Percentiles rank a stretch among this genome's conserved stretches.
Conservation (phyloP, 345 rosid genomes). For the Citrus cavaleriei region DNA sequence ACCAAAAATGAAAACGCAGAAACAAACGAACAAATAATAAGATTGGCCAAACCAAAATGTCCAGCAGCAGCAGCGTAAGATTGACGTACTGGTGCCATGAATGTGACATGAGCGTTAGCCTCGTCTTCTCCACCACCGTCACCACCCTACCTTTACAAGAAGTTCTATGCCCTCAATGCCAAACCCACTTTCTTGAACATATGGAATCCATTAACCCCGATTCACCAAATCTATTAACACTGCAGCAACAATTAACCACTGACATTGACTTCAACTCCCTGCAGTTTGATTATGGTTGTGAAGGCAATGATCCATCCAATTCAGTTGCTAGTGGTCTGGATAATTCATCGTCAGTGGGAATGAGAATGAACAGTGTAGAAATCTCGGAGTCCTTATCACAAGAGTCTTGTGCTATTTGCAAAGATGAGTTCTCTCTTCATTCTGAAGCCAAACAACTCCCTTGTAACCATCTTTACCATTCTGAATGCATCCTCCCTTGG, state of each 20-base stretch:
- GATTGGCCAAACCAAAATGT: slow-evolving; percentile 11
- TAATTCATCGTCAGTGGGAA: not conserved
- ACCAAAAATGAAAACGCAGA: not conserved
- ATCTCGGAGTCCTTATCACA: slow-evolving; percentile 7
- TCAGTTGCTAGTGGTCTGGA: not conserved
- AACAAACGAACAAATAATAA: not conserved
- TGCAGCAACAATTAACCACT: not conserved
- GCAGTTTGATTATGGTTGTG: not conserved
- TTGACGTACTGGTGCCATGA: slow-evolving; percentile 61
- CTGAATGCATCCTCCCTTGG: slow-evolving; percentile 59
- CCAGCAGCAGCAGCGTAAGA: slow-evolving; percentile 16
- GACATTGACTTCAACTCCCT: not conserved
- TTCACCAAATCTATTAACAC: not conserved
- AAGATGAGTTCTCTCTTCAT: slow-evolving; percentile 38
- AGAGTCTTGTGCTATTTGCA: slow-evolving; percentile 44
- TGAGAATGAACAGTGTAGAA: not conserved
- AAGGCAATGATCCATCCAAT: not conserved
- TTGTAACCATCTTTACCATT: slow-evolving; percentile 49
- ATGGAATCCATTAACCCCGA: slow-evolving; percentile 29
- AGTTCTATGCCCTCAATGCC: slow-evolving; percentile 43
- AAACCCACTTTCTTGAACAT: slow-evolving; percentile 22
- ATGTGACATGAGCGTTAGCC: slow-evolving; percentile 54
- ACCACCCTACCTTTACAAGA: slow-evolving; percentile 3
- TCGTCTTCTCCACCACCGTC: slow-evolving; percentile 25
- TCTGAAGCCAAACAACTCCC: slow-evolving; percentile 47